Conservation (phyloP, 495 filamentous ascomycete genomes). For the Thermothielavioides terrestris region DNA sequence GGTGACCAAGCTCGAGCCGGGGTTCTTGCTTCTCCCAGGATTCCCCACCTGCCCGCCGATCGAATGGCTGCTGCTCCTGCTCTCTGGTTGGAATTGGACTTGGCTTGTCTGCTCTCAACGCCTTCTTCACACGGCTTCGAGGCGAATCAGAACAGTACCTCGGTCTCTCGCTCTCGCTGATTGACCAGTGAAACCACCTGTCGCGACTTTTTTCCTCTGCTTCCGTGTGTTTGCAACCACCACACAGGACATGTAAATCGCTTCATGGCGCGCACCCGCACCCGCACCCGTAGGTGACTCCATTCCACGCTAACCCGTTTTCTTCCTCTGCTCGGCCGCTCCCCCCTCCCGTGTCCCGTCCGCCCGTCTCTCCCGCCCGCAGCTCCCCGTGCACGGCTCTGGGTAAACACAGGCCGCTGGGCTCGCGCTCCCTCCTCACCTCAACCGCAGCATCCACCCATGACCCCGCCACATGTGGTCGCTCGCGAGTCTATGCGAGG, state of each 20-base stretch:
- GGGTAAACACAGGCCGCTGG: neutral
- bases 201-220: neutral
- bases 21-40: neutral
- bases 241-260: too few species aligned
- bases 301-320: neutral
- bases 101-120: too few species aligned
- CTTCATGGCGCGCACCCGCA: neutral
- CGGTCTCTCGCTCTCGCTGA: neutral
- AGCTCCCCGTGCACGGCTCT: neutral
- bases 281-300: neutral
- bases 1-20: neutral
- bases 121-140: neutral
- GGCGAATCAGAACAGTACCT: neutral
- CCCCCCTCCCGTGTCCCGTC: neutral
- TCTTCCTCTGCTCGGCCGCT: neutral
- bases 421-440: neutral
- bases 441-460: too few species aligned
- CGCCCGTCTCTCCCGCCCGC: neutral
- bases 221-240: neutral
- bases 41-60: slow-evolving; percentile 1
- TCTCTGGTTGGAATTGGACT: too few species aligned
- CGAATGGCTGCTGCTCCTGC: neutral
- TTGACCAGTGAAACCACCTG: neutral
- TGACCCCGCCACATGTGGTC: neutral
- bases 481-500: neutral